phyloP scores from a whole-genome alignment of 1,284 basidiomycete genomes.

The Ustilago hordei region DNA sequence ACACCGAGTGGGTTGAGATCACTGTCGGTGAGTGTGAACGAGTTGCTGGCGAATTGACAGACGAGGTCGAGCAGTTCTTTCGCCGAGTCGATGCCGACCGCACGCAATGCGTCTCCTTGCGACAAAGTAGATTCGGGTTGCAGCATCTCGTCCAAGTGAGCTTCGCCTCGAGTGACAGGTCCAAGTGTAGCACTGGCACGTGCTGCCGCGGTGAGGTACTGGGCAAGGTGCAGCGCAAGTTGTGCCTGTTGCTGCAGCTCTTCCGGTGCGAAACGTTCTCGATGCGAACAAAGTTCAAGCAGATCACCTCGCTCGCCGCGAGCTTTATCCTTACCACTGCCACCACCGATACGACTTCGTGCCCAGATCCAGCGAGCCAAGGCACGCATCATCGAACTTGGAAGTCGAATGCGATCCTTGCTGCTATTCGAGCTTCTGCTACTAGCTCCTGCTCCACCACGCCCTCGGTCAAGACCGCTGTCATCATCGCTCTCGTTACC shows the following conservation, averaged over 20 bases:
- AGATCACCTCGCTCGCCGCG: conserved; percentile 26
- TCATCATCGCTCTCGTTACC: conserved; percentile 18
- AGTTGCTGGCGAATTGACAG: conserved; percentile 85
- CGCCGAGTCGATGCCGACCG: conserved; percentile 43
- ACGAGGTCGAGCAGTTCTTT: conserved; percentile 45
- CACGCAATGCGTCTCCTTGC: conserved; percentile 38
- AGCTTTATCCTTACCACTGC: conserved; percentile 32
- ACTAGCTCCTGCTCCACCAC: background rate
- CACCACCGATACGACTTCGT: conserved; percentile 32
- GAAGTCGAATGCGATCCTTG: conserved; percentile 23
- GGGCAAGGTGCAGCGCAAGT: conserved; percentile 37
- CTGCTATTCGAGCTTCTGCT: conserved; percentile 2
- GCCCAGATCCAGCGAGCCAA: conserved; percentile 49
- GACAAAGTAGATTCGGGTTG: conserved; percentile 36
- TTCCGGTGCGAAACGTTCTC: conserved; percentile 35
- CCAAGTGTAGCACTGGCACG: conserved; percentile 27
- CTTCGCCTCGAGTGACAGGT: conserved; percentile 26
- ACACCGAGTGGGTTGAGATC: conserved; percentile 79
- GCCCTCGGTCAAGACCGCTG: background rate
- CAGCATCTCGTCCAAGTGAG: conserved; percentile 35
- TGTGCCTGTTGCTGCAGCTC: conserved; percentile 37
- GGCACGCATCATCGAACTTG: conserved; percentile 45
- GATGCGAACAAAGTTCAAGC: conserved; percentile 43
- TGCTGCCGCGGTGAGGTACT: conserved; percentile 39
- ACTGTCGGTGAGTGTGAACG: conserved; percentile 79